These are phyloP conservation scores for Phytophthora nicotianae DNA, from an alignment of 352 stramenopile genomes.

Conservation along the genomic window DNA sequence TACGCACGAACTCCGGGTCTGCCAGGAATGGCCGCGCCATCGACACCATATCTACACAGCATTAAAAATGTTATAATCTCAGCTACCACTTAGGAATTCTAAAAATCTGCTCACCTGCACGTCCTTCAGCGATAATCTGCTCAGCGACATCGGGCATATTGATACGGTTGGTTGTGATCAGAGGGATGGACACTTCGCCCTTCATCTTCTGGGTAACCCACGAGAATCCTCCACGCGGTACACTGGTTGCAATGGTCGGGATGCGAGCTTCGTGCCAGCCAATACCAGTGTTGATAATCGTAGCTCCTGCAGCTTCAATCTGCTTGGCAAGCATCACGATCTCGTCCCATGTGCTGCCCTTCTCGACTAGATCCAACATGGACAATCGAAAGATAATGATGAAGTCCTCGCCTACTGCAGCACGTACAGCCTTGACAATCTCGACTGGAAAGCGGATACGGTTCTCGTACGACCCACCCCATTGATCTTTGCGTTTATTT, in stretches of 20 bases:
- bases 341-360: slow-evolving; percentile 84
- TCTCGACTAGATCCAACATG: slow-evolving; percentile 97
- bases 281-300: slow-evolving; percentile 99
- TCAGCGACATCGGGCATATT: slow-evolving; percentile 94
- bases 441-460: slow-evolving; percentile 94
- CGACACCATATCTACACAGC: slow-evolving; percentile 71
- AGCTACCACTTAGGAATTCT: not conserved
- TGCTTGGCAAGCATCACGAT: slow-evolving; percentile 91
- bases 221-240: slow-evolving; percentile 94
- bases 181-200: slow-evolving; percentile 87
- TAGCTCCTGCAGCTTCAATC: slow-evolving; percentile 93
- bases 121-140: slow-evolving; percentile 84
- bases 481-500: slow-evolving; percentile 96
- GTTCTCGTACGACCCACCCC: slow-evolving; percentile 94
- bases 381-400: slow-evolving; percentile 98
- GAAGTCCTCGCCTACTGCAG: slow-evolving; percentile 93
- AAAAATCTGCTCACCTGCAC: slow-evolving; percentile 44
- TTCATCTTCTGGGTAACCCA: slow-evolving; percentile 95
- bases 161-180: slow-evolving; percentile 98
- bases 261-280: slow-evolving; percentile 98
- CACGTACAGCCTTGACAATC: slow-evolving; percentile 92
- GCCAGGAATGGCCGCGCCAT: slow-evolving; percentile 94
- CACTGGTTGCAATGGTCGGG: slow-evolving; percentile 96
- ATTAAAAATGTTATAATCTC: not conserved
- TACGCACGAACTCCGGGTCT: slow-evolving; percentile 94